phyloP scores from a whole-genome alignment of 169 alveolate genomes.

The Plasmodium gonderi region DNA sequence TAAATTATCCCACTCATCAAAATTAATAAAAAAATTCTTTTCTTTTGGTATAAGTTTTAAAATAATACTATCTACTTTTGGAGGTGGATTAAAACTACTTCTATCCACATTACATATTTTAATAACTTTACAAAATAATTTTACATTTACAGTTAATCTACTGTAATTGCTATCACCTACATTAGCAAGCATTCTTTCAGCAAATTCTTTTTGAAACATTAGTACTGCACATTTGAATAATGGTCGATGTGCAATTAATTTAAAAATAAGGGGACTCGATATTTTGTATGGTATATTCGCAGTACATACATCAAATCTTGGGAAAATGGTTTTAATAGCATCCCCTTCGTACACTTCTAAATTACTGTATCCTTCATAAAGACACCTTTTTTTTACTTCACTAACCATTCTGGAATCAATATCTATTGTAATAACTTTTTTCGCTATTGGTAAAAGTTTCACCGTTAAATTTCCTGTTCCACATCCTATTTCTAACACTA shows the following conservation, averaged over 20 bases:
- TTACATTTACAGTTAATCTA: constrained; percentile 97
- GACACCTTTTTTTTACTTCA: constrained; percentile 96
- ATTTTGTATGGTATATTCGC: constrained; percentile 99
- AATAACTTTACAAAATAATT: constrained; percentile 90
- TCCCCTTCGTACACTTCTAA: constrained; percentile 94
- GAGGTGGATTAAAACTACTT: constrained; percentile 99
- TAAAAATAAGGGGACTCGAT: constrained; percentile 98
- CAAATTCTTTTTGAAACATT: constrained; percentile 99
- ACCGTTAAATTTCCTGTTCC: constrained; percentile 98
- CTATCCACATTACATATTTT: constrained; percentile 95
- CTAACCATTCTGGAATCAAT: constrained; percentile 99
- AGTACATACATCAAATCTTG: constrained; percentile 97
- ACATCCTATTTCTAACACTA: constrained; percentile 98
- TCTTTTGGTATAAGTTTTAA: constrained; percentile 96
- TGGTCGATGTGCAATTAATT: constrained; percentile 96
- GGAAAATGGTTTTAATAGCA: constrained; percentile 94
- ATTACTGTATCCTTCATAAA: constrained; percentile 88
- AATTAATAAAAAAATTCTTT: constrained; percentile 86
- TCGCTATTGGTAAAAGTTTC: constrained; percentile 95
- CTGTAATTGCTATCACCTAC: constrained; percentile 97
- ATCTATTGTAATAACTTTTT: constrained; percentile 98
- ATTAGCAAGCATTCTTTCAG: constrained; percentile 96
- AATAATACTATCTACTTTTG: constrained; percentile 99
- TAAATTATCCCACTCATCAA: constrained; percentile 99
- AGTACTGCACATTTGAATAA: constrained; percentile 98